Evolutionary conservation across 495 filamentous ascomycete species (phyloP).

Genomic region (Xylaria curta): DNA sequence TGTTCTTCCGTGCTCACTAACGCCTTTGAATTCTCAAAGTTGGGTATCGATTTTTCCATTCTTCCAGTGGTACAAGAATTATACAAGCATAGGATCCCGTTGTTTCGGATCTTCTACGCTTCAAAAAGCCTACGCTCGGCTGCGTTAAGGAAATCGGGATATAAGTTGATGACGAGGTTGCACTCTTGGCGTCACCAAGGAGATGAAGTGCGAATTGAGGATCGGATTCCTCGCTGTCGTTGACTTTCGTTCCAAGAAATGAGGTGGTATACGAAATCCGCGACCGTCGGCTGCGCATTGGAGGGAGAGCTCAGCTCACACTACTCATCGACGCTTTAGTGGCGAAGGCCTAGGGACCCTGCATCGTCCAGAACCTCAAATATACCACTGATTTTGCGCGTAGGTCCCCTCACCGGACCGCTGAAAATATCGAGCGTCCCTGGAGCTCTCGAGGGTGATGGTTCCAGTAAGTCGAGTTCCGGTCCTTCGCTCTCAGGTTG

Average conservation of each 20-base stretch:
- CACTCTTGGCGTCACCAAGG: not conserved
- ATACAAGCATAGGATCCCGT: not conserved
- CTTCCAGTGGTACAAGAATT: slow-evolving; percentile 4
- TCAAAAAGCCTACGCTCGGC: not conserved
- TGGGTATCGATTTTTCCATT: slow-evolving; percentile 20
- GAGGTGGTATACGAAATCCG: not conserved
- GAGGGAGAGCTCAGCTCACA: not conserved
- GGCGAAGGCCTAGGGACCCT: not conserved
- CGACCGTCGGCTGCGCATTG: not conserved
- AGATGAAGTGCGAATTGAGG: not conserved
- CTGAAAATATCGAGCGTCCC: slow-evolving; percentile 24
- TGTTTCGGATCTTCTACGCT: not conserved
- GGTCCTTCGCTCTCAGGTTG: slow-evolving; percentile 32
- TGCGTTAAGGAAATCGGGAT: not conserved
- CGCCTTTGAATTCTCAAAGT: slow-evolving; percentile 2
- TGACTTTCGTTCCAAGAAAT: no score
- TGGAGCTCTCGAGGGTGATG: slow-evolving; percentile 36
- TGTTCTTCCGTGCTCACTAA: not conserved
- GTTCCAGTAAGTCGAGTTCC: slow-evolving; percentile 46
- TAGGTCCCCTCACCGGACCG: slow-evolving; percentile 25
- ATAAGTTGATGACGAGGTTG: not conserved
- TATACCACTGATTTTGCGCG: slow-evolving; percentile 44
- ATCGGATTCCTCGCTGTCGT: not conserved
- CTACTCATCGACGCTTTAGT: not conserved
- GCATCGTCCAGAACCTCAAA: slow-evolving; percentile 40